Evolutionary conservation across 805 yeast genomes (phyloP).

Genomic region (Cyberlindnera misumaiensis): DNA sequence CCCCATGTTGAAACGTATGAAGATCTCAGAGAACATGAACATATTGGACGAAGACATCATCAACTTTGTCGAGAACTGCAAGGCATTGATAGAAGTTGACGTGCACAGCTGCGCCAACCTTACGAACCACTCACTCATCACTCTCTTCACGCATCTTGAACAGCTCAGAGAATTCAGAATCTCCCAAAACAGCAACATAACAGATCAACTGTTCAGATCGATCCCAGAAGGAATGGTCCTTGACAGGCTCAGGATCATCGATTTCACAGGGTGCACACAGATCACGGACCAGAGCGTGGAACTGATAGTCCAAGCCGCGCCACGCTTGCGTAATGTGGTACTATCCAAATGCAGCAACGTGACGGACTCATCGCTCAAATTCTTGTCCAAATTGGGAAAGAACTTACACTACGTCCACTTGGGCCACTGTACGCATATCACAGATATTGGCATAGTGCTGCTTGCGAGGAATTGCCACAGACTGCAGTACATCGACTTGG

Average conservation of each 20-base stretch:
- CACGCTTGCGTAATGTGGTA: slow-evolving; percentile 80
- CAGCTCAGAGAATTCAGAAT: slow-evolving; percentile 80
- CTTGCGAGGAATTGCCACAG: slow-evolving; percentile 75
- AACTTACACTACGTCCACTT: slow-evolving; percentile 84
- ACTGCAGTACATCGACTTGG: slow-evolving; percentile 87
- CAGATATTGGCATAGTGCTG: slow-evolving; percentile 78
- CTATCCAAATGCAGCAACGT: slow-evolving; percentile 83
- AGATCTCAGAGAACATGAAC: slow-evolving; percentile 63
- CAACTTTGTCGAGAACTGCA: slow-evolving; percentile 63
- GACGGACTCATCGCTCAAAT: slow-evolving; percentile 72
- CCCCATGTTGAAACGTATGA: slow-evolving; percentile 73
- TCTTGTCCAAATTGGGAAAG: slow-evolving; percentile 67
- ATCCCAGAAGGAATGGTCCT: slow-evolving; percentile 42
- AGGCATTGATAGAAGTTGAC: slow-evolving; percentile 82
- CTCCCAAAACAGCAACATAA: slow-evolving; percentile 61
- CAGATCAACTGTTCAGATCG: slow-evolving; percentile 56
- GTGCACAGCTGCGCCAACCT: slow-evolving; percentile 75
- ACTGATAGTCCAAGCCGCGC: slow-evolving; percentile 67
- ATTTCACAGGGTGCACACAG: slow-evolving; percentile 75
- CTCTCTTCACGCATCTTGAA: slow-evolving; percentile 53
- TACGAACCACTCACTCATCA: slow-evolving; percentile 53
- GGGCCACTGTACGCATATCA: slow-evolving; percentile 88
- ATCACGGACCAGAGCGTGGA: slow-evolving; percentile 77
- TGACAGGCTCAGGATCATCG: slow-evolving; percentile 73
- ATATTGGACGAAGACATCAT: slow-evolving; percentile 59